phyloP scores from a whole-genome alignment of 306 rosid species.

The Quercus wislizeni region DNA sequence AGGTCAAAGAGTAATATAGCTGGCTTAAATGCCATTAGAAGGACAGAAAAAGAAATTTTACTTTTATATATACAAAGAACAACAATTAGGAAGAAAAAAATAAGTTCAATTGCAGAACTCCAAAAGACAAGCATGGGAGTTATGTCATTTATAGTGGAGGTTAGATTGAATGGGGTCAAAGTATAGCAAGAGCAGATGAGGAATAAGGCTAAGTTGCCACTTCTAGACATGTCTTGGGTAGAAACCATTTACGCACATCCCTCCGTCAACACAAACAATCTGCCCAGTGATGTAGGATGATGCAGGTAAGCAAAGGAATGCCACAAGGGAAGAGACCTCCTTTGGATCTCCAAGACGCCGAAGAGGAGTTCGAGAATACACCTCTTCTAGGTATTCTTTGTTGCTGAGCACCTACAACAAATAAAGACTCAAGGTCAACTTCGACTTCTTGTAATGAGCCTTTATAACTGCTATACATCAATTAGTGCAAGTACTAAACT shows the following conservation, averaged over 20 bases:
- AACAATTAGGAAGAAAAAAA: background rate
- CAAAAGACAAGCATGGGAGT: background rate
- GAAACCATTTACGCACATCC: slow-evolving; percentile 70
- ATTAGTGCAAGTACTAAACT: background rate
- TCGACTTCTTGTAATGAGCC: background rate
- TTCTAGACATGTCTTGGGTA: slow-evolving; percentile 33
- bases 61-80: background rate
- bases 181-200: background rate
- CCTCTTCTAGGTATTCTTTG: slow-evolving; percentile 58
- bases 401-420: slow-evolving; percentile 56
- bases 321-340: slow-evolving; percentile 68
- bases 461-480: background rate
- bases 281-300: slow-evolving; percentile 79
- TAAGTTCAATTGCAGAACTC: background rate
- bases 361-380: slow-evolving; percentile 69
- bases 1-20: background rate
- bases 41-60: background rate
- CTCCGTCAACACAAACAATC: slow-evolving; percentile 73
- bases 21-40: background rate
- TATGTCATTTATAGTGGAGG: background rate
- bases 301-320: slow-evolving; percentile 80
- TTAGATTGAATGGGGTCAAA: background rate
- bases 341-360: slow-evolving; percentile 64
- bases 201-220: slow-evolving; percentile 9
- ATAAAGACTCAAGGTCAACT: background rate